Percentiles rank a stretch among this genome's conserved stretches.
Evolutionary conservation across 176 grass and related monocot species (phyloP).

Genomic region (Phragmites australis): DNA sequence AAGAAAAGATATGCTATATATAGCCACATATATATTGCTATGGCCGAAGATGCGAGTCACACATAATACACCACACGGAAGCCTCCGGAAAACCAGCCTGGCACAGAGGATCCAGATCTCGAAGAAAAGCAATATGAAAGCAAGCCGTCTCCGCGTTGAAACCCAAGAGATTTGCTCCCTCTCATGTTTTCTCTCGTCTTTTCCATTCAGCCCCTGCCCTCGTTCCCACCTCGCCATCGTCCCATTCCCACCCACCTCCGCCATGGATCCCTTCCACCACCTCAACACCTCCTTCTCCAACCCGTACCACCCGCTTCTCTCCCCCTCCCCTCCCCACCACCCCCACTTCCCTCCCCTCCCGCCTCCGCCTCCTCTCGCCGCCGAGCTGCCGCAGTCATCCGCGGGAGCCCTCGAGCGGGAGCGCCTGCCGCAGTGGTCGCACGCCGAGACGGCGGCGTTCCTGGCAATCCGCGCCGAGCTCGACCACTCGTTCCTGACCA

Average conservation of each 20-base stretch:
- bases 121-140: slow-evolving; percentile 74
- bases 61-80: too few relatives aligned
- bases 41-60: too few relatives aligned
- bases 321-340: slow-evolving; percentile 37
- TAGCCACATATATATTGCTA: too few relatives aligned
- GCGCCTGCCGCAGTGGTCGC: slow-evolving; percentile 87
- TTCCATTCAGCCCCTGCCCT: background rate
- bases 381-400: background rate
- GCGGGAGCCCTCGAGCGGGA: slow-evolving; percentile 47
- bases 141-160: slow-evolving; percentile 91
- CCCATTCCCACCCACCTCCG: background rate
- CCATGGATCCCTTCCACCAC: slow-evolving; percentile 83
- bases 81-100: too few relatives aligned
- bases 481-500: slow-evolving; percentile 77
- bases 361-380: background rate
- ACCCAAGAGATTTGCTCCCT: slow-evolving; percentile 32
- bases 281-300: slow-evolving; percentile 64
- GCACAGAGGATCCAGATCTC: slow-evolving; percentile 55
- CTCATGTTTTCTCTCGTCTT: slow-evolving; percentile 42
- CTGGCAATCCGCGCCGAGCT: slow-evolving; percentile 78
- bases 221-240: background rate
- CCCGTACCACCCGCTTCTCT: slow-evolving; percentile 57
- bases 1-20: too few relatives aligned
- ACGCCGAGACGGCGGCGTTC: slow-evolving; percentile 74
- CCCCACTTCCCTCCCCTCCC: background rate